These are phyloP conservation scores for Neopestalotiopsis sp. DNA, from an alignment of 2,329 filamentous ascomycete genomes.

Conservation along the genomic window DNA sequence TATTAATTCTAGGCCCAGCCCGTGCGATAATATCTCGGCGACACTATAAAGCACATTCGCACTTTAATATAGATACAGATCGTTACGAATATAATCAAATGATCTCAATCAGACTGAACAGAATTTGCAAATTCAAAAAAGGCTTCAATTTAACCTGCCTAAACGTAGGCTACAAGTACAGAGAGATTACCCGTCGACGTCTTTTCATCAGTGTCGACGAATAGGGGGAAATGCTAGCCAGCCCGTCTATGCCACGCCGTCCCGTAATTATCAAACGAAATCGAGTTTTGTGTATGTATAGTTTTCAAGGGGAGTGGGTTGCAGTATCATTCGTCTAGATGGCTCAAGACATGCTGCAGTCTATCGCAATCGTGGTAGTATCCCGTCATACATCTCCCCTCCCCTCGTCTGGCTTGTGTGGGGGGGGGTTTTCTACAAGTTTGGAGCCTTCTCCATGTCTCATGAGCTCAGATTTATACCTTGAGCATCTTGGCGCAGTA, in stretches of 20 bases:
- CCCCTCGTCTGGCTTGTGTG: neutral
- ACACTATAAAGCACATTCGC: too few relatives aligned
- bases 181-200: constrained; percentile 9
- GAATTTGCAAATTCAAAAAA: neutral
- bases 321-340: neutral
- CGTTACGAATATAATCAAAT: too few relatives aligned
- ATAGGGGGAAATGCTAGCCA: constrained; percentile 9
- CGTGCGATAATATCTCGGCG: too few relatives aligned
- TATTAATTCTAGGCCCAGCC: too few relatives aligned
- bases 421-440: neutral
- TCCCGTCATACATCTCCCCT: neutral
- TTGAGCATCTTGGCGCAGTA: constrained; percentile 86
- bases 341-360: constrained; percentile 1
- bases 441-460: constrained; percentile 3
- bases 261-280: constrained; percentile 18
- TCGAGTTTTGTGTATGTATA: constrained; percentile 16
- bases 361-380: neutral
- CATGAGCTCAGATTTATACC: constrained; percentile 28
- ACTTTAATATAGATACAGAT: too few relatives aligned
- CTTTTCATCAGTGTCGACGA: constrained; percentile 1
- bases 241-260: constrained; percentile 18
- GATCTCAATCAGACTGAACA: neutral
- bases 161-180: constrained; percentile 21
- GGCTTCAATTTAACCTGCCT: constrained; percentile 17
- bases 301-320: constrained; percentile 1